phyloP scores from a whole-genome alignment of 805 yeast species.

The Starmerella geochares region DNA sequence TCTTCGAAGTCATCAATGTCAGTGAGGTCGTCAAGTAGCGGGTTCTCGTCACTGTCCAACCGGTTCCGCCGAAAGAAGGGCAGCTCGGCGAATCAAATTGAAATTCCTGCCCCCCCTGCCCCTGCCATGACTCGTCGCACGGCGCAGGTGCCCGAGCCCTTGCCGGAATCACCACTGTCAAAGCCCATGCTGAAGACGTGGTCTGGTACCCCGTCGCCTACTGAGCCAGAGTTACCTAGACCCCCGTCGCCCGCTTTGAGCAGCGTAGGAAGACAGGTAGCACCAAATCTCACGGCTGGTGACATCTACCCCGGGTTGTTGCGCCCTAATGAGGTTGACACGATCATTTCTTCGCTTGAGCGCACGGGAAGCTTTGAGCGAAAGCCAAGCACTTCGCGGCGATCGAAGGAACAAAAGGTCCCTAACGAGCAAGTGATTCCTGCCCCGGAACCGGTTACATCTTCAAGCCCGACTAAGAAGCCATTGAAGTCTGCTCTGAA shows the following conservation, averaged over 20 bases:
- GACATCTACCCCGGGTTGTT: slow-evolving; percentile 20
- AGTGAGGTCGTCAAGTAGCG: slow-evolving; percentile 22
- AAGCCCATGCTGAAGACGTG: neutral
- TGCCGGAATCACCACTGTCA: neutral
- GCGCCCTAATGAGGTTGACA: slow-evolving; percentile 26
- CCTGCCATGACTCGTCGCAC: neutral
- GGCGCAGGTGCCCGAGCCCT: neutral
- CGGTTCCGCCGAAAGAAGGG: slow-evolving; percentile 9
- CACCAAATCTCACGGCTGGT: slow-evolving; percentile 18
- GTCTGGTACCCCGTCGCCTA: neutral
- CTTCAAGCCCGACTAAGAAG: neutral
- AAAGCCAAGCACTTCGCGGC: slow-evolving; percentile 25
- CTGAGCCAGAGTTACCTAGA: neutral
- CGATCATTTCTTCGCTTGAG: slow-evolving; percentile 31
- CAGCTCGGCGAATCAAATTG: neutral
- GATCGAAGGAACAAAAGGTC: slow-evolving; percentile 25
- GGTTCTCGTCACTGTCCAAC: slow-evolving; percentile 9
- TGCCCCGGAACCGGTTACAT: neutral
- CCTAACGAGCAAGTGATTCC: slow-evolving; percentile 29
- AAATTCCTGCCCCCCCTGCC: neutral
- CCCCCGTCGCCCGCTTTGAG: slow-evolving; percentile 15
- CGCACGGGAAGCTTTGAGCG: slow-evolving; percentile 32
- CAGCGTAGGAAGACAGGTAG: slow-evolving; percentile 5
- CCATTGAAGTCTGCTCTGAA: slow-evolving; percentile 4
- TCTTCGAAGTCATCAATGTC: slow-evolving; percentile 28